These are phyloP conservation scores for Magnusiomyces paraingens DNA, from an alignment of 1,139 yeast species.

Conservation along the genomic window DNA sequence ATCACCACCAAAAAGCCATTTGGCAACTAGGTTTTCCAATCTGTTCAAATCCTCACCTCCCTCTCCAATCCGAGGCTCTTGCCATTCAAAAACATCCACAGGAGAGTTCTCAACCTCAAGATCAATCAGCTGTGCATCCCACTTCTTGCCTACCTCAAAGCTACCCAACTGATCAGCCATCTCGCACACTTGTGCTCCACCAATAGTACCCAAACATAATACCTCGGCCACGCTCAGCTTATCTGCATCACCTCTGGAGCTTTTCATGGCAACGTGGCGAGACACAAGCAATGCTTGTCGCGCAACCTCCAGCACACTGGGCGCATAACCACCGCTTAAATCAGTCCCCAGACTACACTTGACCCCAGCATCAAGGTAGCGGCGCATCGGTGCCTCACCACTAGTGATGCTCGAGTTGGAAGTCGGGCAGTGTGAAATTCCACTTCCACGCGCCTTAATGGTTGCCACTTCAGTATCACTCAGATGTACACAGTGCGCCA, in stretches of 20 bases:
- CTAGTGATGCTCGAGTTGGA: conserved; percentile 84
- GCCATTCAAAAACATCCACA: conserved; percentile 75
- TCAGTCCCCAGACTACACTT: conserved; percentile 89
- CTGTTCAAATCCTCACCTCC: conserved; percentile 23
- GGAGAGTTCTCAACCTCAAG: conserved; percentile 46
- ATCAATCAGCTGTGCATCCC: conserved; percentile 79
- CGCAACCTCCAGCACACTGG: conserved; percentile 68
- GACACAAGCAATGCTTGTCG: conserved; percentile 78
- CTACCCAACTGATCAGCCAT: conserved; percentile 56
- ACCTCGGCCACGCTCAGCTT: conserved; percentile 66
- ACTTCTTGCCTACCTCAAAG: conserved; percentile 68
- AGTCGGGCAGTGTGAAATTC: conserved; percentile 90
- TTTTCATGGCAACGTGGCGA: conserved; percentile 70
- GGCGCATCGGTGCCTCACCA: conserved; percentile 82
- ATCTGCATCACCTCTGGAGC: conserved; percentile 36
- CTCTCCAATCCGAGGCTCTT: conserved; percentile 28
- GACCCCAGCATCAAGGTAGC: conserved; percentile 57
- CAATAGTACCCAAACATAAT: conserved; percentile 74
- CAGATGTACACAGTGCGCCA: conserved; percentile 88
- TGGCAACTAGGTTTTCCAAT: conserved; percentile 57
- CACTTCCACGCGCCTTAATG: conserved; percentile 50
- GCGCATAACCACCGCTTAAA: conserved; percentile 85
- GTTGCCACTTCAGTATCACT: conserved; percentile 55
- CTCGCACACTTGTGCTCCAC: conserved; percentile 79
- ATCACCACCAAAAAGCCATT: conserved; percentile 95